Conservation (phyloP, 2,329 filamentous ascomycete species). For the Didymella arachidicola region DNA sequence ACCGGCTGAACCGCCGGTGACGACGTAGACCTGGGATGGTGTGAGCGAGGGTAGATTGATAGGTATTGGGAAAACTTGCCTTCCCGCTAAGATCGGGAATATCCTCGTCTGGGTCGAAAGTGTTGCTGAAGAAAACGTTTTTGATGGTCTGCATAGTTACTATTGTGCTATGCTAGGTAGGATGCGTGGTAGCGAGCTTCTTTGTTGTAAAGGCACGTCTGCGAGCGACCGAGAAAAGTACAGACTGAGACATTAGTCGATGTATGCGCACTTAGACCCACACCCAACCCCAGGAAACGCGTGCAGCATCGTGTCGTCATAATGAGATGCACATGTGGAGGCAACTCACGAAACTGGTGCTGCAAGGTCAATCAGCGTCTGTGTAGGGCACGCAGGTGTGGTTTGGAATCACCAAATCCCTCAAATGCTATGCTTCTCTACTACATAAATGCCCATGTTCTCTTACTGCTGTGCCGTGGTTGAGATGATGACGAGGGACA, state of each 20-base stretch:
- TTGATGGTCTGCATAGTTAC: conserved; percentile 14
- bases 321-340: conserved; percentile 10
- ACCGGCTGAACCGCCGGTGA: conserved; percentile 60
- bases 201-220: background rate
- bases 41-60: background rate
- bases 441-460: background rate
- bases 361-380: background rate
- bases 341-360: conserved; percentile 2
- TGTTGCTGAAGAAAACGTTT: conserved; percentile 40
- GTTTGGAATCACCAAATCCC: background rate
- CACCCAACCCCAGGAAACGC: conserved; percentile 1
- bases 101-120: conserved; percentile 51
- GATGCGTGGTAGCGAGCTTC: background rate
- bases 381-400: background rate
- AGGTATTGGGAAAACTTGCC: conserved; percentile 24
- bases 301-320: conserved; percentile 22
- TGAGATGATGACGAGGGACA: background rate
- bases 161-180: background rate
- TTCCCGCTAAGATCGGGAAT: conserved; percentile 53
- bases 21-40: conserved; percentile 52
- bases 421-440: too few species aligned
- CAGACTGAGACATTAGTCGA: background rate
- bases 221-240: background rate
- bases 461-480: background rate
- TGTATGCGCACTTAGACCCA: conserved; percentile 1